These are phyloP conservation scores for Saururus chinensis DNA, from an alignment of 164 flowering plant species.

Conservation along the genomic window DNA sequence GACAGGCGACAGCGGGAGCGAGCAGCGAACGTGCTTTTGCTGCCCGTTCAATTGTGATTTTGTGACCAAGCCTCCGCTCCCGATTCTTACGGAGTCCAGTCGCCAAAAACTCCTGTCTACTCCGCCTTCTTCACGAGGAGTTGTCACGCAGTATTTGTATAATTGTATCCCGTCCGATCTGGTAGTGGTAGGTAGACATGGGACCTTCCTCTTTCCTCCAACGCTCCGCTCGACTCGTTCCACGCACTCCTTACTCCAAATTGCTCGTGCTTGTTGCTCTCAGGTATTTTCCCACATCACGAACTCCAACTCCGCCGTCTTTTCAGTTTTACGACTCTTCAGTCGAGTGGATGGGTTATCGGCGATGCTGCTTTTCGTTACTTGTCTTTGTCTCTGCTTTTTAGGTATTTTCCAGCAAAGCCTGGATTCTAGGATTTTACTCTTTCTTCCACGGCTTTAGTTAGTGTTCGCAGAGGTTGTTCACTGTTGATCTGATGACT, in stretches of 20 bases:
- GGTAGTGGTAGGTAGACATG: not conserved
- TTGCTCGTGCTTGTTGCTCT: slow-evolving; percentile 4
- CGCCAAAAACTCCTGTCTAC: not conserved
- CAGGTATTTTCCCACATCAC: too few relatives aligned
- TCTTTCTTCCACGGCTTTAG: not conserved
- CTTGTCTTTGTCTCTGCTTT: not conserved
- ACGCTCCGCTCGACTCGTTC: slow-evolving; percentile 4
- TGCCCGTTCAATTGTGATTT: too few relatives aligned
- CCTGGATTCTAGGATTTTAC: too few relatives aligned
- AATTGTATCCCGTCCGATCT: too few relatives aligned
- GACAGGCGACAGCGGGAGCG: not conserved
- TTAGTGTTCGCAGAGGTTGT: not conserved
- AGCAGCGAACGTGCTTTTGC: too few relatives aligned
- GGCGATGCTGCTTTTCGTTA: too few relatives aligned
- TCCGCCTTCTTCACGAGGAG: not conserved
- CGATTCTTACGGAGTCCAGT: too few relatives aligned
- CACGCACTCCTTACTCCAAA: slow-evolving; percentile 2
- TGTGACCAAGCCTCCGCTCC: too few relatives aligned
- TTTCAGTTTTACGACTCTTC: too few relatives aligned
- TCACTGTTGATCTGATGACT: not conserved
- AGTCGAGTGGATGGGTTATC: too few relatives aligned
- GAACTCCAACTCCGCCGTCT: too few relatives aligned
- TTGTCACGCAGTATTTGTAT: too few relatives aligned
- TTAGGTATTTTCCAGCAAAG: not conserved
- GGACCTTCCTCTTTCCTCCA: slow-evolving; percentile 7